A percentile compares a stretch with the other conserved stretches of the same genome.
These are phyloP conservation scores for Euphorbia lathyris DNA, from an alignment of 345 rosid genomes.

Conservation along the genomic window DNA sequence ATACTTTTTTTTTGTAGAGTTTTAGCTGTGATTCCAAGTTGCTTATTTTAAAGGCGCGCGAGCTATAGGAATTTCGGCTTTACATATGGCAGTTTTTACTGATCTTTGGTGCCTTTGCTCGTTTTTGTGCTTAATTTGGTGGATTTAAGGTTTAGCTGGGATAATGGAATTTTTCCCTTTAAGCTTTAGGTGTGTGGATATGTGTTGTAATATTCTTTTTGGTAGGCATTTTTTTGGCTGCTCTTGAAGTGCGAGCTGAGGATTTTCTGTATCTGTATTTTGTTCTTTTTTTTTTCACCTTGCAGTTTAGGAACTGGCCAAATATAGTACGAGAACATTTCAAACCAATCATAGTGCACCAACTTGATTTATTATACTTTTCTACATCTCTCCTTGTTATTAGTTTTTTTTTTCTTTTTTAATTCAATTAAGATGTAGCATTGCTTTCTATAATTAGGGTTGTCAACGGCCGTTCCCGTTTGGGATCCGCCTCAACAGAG, in stretches of 20 bases:
- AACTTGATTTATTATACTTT: conserved; percentile 6
- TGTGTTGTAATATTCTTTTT: conserved; percentile 41
- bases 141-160: conserved; percentile 24
- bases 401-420: not conserved
- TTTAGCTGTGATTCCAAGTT: conserved; percentile 15
- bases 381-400: not conserved
- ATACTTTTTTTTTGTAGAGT: conserved; percentile 18
- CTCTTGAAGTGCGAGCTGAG: conserved; percentile 25
- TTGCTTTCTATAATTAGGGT: not conserved
- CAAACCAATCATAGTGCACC: conserved; percentile 11
- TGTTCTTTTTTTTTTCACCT: conserved; percentile 7
- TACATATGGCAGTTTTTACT: conserved; percentile 18
- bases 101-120: conserved; percentile 19
- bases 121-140: conserved; percentile 16
- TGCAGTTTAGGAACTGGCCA: conserved; percentile 24
- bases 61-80: conserved; percentile 15
- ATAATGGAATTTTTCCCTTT: conserved; percentile 23
- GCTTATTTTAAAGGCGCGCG: conserved; percentile 3
- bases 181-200: conserved; percentile 30
- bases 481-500: no score
- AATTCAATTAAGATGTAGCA: not conserved
- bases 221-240: conserved; percentile 35
- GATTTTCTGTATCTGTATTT: conserved; percentile 38
- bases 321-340: conserved; percentile 14
- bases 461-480: no score